A percentile compares a stretch with the other conserved stretches of the same genome.
These are phyloP conservation scores for Reticulascus tulasneorum DNA, from an alignment of 2,329 filamentous ascomycete genomes.

Conservation along the genomic window DNA sequence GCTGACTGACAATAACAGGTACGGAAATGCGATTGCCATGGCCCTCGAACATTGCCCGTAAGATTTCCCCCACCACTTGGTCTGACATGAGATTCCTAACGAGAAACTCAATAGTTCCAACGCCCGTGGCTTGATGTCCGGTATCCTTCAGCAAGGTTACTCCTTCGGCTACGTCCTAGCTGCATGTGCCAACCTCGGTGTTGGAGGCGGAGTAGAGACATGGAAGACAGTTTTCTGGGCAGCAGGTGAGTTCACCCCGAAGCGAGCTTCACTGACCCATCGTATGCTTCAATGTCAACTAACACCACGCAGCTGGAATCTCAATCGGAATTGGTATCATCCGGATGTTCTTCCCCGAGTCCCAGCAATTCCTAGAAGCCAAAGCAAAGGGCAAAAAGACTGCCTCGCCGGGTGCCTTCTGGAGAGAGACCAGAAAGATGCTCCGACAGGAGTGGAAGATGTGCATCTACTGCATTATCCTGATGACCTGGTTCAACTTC, in stretches of 20 bases:
- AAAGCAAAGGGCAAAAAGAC: slow-evolving; percentile 50
- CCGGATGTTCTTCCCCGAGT: slow-evolving; percentile 68
- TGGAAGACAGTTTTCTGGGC: slow-evolving; percentile 80
- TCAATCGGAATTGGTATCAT: slow-evolving; percentile 67
- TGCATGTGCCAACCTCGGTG: slow-evolving; percentile 69
- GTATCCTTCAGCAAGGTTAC: slow-evolving; percentile 79
- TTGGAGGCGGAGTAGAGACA: slow-evolving; percentile 57
- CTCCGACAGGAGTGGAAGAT: slow-evolving; percentile 69
- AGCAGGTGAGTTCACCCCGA: slow-evolving; percentile 40
- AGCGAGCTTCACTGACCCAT: not conserved
- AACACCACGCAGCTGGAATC: slow-evolving; percentile 44
- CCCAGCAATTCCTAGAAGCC: slow-evolving; percentile 69
- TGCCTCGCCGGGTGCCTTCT: slow-evolving; percentile 52
- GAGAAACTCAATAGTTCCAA: slow-evolving; percentile 40
- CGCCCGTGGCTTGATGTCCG: slow-evolving; percentile 75
- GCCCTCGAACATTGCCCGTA: slow-evolving; percentile 69
- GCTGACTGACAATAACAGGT: too few species aligned
- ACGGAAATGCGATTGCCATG: slow-evolving; percentile 75
- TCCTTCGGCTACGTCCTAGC: slow-evolving; percentile 77
- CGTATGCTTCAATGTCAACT: not conserved
- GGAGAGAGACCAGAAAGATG: slow-evolving; percentile 66
- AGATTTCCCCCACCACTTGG: slow-evolving; percentile 24
- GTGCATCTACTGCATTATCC: slow-evolving; percentile 70
- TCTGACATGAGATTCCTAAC: not conserved
- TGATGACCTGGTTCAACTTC: slow-evolving; percentile 75